Conservation (phyloP, 805 yeast genomes). For the Suhomyces sp. region DNA sequence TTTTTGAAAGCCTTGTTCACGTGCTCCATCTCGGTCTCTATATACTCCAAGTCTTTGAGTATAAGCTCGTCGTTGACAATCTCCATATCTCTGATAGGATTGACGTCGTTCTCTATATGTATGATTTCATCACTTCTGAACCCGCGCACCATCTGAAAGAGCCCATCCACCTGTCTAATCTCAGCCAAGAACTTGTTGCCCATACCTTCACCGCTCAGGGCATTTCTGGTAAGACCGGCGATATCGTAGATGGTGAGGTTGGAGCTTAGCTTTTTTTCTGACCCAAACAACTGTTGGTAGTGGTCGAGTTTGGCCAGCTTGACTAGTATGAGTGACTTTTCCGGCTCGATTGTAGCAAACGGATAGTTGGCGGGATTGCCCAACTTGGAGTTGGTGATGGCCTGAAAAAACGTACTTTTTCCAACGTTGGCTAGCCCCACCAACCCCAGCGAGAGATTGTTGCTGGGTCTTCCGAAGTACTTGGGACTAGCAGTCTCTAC, state of each 20-base stretch:
- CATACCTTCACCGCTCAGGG: constrained; percentile 59
- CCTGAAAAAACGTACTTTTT: constrained; percentile 44
- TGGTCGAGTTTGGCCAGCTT: constrained; percentile 40
- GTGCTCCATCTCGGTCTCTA: constrained; percentile 47
- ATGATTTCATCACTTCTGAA: constrained; percentile 63
- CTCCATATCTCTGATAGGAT: constrained; percentile 61
- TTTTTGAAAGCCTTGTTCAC: constrained; percentile 26
- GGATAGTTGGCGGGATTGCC: constrained; percentile 59
- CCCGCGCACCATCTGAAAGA: constrained; percentile 65
- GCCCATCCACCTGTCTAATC: constrained; percentile 68
- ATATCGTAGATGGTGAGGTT: constrained; percentile 60
- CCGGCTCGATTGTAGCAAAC: constrained; percentile 75
- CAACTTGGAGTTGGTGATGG: constrained; percentile 56
- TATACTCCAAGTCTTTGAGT: constrained; percentile 59
- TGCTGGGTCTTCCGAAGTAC: constrained; percentile 34
- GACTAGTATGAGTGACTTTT: constrained; percentile 37
- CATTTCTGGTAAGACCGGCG: constrained; percentile 58
- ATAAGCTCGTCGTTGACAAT: constrained; percentile 61
- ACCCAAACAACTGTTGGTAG: constrained; percentile 45
- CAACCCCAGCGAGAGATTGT: constrained; percentile 38
- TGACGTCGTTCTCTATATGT: constrained; percentile 57
- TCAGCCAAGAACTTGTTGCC: constrained; percentile 72
- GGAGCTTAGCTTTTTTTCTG: constrained; percentile 52
- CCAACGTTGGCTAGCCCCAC: constrained; percentile 63
- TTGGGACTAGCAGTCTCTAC: neutral